A percentile compares a stretch with the other conserved stretches of the same genome.
phyloP scores from a whole-genome alignment of 1,284 basidiomycete genomes.

The Irpex lacteus region DNA sequence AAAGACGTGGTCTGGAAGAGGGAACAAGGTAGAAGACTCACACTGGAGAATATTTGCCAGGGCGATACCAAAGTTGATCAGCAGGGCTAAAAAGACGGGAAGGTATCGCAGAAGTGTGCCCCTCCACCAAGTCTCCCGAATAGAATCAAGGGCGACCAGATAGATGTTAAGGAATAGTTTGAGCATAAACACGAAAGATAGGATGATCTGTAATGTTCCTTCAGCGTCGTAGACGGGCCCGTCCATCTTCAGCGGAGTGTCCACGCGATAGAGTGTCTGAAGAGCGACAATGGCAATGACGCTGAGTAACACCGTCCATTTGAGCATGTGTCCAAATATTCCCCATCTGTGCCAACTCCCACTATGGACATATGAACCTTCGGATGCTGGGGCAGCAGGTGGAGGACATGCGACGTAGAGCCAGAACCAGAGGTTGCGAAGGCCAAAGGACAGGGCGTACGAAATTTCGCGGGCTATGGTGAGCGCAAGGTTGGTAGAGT shows the following conservation, averaged over 20 bases:
- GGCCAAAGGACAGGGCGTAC: slow-evolving; percentile 53
- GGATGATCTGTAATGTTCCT: slow-evolving; percentile 52
- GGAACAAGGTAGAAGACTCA: slow-evolving; percentile 37
- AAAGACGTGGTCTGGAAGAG: not conserved
- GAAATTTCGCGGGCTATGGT: slow-evolving; percentile 57
- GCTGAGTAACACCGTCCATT: slow-evolving; percentile 46
- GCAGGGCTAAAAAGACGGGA: slow-evolving; percentile 49
- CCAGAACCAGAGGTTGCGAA: slow-evolving; percentile 71
- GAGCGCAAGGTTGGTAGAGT: slow-evolving; percentile 34
- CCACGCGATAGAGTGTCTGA: slow-evolving; percentile 45
- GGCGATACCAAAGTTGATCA: slow-evolving; percentile 50
- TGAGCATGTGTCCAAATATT: slow-evolving; percentile 45
- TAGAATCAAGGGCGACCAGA: slow-evolving; percentile 30
- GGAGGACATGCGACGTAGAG: slow-evolving; percentile 57
- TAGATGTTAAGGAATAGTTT: slow-evolving; percentile 61
- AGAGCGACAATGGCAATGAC: slow-evolving; percentile 48
- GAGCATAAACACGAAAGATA: slow-evolving; percentile 57
- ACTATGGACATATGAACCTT: slow-evolving; percentile 38
- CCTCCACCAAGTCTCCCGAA: slow-evolving; percentile 36
- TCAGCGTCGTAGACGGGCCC: slow-evolving; percentile 57
- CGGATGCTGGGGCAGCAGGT: slow-evolving; percentile 33
- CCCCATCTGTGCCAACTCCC: slow-evolving; percentile 68
- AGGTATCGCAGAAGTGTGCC: slow-evolving; percentile 47
- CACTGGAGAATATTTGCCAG: slow-evolving; percentile 57
- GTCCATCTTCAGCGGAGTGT: slow-evolving; percentile 38